These are phyloP conservation scores for Aaosphaeria arxii DNA, from an alignment of 2,329 filamentous ascomycete genomes.

Conservation along the genomic window DNA sequence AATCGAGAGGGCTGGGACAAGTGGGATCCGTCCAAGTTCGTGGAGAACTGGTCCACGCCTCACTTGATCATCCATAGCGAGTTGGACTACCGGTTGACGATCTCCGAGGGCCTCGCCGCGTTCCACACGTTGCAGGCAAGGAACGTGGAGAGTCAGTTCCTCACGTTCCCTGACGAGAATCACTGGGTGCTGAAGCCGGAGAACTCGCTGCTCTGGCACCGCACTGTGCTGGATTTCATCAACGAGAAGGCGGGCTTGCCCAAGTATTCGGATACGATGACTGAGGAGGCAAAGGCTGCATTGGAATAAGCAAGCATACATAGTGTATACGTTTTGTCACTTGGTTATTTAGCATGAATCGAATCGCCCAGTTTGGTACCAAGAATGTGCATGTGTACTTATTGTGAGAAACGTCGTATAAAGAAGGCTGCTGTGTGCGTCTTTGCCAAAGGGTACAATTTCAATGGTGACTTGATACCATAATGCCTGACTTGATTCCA, in stretches of 20 bases:
- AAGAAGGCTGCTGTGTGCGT: no score
- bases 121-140: constrained; percentile 82
- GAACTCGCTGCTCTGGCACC: constrained; percentile 88
- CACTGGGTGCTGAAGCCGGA: constrained; percentile 89
- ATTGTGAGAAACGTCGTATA: no score
- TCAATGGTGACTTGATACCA: no score
- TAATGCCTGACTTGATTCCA: no score
- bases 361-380: no score
- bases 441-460: no score
- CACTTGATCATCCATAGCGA: constrained; percentile 89
- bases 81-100: constrained; percentile 81
- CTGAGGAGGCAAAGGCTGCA: constrained; percentile 1
- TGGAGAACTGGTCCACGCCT: constrained; percentile 76
- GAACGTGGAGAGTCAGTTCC: constrained; percentile 71
- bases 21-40: constrained; percentile 57
- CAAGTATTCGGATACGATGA: constrained; percentile 31
- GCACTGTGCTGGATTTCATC: constrained; percentile 77
- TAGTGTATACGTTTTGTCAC: no score
- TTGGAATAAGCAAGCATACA: no score
- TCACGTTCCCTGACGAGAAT: constrained; percentile 78
- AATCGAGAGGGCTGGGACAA: constrained; percentile 49
- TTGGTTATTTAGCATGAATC: no score
- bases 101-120: constrained; percentile 78
- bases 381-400: no score
- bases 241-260: constrained; percentile 57